Base-by-base conservation (phyloP, 176 grass and related monocot species). In the Lolium rigidum region DNA sequence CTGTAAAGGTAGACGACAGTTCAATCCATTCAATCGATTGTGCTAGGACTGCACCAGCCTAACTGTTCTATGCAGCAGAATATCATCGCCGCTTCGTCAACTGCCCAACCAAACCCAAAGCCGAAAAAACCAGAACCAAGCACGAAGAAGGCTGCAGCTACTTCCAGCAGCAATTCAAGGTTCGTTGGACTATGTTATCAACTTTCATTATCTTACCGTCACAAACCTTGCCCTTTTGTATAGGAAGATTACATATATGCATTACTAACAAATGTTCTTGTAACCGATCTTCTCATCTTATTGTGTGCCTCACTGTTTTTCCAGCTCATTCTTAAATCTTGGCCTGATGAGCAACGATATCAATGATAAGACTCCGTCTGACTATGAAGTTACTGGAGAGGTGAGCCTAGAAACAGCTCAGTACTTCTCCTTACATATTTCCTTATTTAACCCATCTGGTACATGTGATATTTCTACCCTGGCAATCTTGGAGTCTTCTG, bases 331-430 rank as follows among this genome's bases (percentile, higher is more conserved):
- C 90, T 91, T 94, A 41, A 97, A 94, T 92, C 66, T 93, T 57
- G 88, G 92, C 59, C 91, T 90, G 60, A 89, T 82, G 78, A 99
- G 88, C 86, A 97, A 81, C 2, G 77, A 83, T 84, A 91, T 21
- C 72, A 75, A 69, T 20, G 87, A 89, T 90, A 94, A 91, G 49
- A 77, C 48, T 84, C 12, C 61, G 57, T 13, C 85, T 74, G 84
- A 96, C 70, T 97, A 94, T 73, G 97, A 99, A 70, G 80, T 94
- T 76, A 94, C 72, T 44, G 97, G 97, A 69, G 97, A 99, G 97
- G 97, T 99, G 90, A 83, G 56, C 55, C 46, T 57, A 11, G 54
- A 49, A 77, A 57, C 51, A 57, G 5, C 55, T 74, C 9, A 70
- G 7, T 52, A 35, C 8, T 44, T 44, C 25, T 25, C 24, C 15